phyloP scores from a whole-genome alignment of 1,284 basidiomycete species.

The Cutaneotrichosporon cutaneum region DNA sequence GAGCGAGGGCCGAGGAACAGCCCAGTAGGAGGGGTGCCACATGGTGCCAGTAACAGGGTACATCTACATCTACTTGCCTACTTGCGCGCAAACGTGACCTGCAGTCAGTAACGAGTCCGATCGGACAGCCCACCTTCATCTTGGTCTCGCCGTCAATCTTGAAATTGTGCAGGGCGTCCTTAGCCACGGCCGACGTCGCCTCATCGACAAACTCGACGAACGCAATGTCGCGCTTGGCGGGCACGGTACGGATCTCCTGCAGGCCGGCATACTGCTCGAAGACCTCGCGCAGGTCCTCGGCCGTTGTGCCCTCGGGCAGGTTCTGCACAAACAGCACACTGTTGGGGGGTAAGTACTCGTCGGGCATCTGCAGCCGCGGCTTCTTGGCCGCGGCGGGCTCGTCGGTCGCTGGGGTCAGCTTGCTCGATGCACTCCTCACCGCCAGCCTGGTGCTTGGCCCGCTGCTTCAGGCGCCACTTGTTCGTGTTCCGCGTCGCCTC shows the following conservation, averaged over 20 bases:
- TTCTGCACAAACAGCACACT: constrained; percentile 98
- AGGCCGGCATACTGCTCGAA: constrained; percentile 92
- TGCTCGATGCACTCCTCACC: background rate
- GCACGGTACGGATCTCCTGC: constrained; percentile 92
- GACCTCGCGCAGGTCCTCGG: constrained; percentile 80
- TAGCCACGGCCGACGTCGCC: constrained; percentile 78
- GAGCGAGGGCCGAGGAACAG: background rate
- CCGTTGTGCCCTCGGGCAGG: constrained; percentile 78
- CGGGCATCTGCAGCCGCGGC: constrained; percentile 87
- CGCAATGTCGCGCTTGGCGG: constrained; percentile 91
- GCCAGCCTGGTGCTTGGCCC: constrained; percentile 73
- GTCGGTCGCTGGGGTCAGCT: constrained; percentile 9
- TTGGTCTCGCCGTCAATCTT: constrained; percentile 64
- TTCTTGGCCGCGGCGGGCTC: constrained; percentile 34
- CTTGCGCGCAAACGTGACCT: constrained; percentile 20
- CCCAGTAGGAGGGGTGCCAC: background rate
- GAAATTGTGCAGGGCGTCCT: constrained; percentile 93
- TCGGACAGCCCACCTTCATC: constrained; percentile 14
- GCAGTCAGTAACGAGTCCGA: constrained; percentile 1
- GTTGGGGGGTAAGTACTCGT: constrained; percentile 99
- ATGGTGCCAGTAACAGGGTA: background rate
- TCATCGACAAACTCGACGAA: constrained; percentile 96
- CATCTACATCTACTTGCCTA: constrained; percentile 11
- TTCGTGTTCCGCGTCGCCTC: constrained; percentile 79
- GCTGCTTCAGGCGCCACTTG: constrained; percentile 78